A percentile compares a stretch with the other conserved stretches of the same genome.
Evolutionary conservation across 768 basidiomycete genomes (phyloP).

Genomic region (Amanita pseudoporphyria): DNA sequence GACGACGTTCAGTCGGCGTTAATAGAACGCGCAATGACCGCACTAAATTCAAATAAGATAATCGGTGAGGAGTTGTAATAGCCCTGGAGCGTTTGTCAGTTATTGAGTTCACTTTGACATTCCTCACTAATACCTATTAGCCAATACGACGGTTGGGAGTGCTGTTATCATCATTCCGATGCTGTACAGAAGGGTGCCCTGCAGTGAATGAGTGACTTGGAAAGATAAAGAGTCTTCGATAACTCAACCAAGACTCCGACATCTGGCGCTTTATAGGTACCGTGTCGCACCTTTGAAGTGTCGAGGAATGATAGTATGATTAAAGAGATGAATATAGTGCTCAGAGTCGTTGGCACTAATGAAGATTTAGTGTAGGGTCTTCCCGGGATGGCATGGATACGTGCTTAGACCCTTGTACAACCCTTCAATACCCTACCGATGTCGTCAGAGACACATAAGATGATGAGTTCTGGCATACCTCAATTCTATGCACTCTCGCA

Average conservation of each 20-base stretch:
- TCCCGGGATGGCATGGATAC: constrained; percentile 11
- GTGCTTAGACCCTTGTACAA: constrained; percentile 72
- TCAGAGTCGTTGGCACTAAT: constrained; percentile 34
- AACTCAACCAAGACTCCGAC: constrained; percentile 38
- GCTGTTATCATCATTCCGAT: constrained; percentile 55
- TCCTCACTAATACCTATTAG: constrained; percentile 51
- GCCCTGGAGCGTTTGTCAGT: constrained; percentile 33
- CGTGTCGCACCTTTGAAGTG: constrained; percentile 48
- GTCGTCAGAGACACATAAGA: background rate
- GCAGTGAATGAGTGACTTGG: background rate
- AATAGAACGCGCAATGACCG: constrained; percentile 60
- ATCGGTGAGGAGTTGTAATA: constrained; percentile 73
- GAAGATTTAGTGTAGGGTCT: background rate
- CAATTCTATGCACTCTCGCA: constrained; percentile 56
- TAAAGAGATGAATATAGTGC: constrained; percentile 45
- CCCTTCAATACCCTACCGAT: constrained; percentile 48
- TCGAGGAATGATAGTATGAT: constrained; percentile 53
- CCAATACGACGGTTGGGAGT: constrained; percentile 62
- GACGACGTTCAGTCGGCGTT: constrained; percentile 71
- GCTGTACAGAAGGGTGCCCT: constrained; percentile 57
- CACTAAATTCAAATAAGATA: constrained; percentile 51
- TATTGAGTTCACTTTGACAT: constrained; percentile 5
- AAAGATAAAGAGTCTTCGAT: background rate
- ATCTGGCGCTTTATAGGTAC: constrained; percentile 54
- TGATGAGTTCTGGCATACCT: constrained; percentile 33